Base-by-base conservation (phyloP, 495 filamentous ascomycete genomes). In the Parachaetomium inaequale region DNA sequence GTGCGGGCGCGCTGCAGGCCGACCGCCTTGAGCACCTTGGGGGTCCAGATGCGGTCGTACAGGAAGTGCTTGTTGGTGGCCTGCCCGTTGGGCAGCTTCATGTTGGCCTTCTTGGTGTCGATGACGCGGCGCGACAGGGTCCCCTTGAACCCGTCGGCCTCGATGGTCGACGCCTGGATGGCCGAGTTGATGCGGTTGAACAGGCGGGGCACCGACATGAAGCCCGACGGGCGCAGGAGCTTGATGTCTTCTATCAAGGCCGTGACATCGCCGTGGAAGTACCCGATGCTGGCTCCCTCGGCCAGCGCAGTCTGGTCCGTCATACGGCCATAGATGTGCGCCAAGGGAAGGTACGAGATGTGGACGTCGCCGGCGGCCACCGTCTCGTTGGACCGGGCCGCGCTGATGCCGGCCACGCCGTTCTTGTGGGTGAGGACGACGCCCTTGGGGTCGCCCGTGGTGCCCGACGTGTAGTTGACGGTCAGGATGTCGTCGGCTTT, bases 401-500 rank as follows among this genome's bases (percentile, higher is more conserved):
- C 76, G 6, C 86, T 79, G 43, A 88, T 80, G 23, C 87, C 91
- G 2, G 91, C 85, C 5, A 95, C 84, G 29, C 92, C 90, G 70
- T 88, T 90, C 64, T 79, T 77, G 69, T 98, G 95, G 4, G 89
- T 92, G 63, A 98, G 76, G 36, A 93, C 79, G 7, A 98, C 94
- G 59, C 94, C 94, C 78, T 98, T 98, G 6, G 94, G 94, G 63
- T 89, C 83, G 7, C 94, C 95, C 0, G 94, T 98, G 11, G 94
- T 98, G 19, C 94, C 94, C 14, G 91, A 96, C 11, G 94, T 98
- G 77, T 98, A 98, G 78, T 98, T 98, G 76, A 98, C 92, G 34
- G 94, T 98, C 59, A 96, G 81, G 68, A 89, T 81, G 69, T 97
- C 92, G 3, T 88, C 82, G 0, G 89, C 84, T 32, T 75, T 76